Conservation (phyloP, 192 early-diverging fungal species). For the Geosiphon pyriformis region DNA sequence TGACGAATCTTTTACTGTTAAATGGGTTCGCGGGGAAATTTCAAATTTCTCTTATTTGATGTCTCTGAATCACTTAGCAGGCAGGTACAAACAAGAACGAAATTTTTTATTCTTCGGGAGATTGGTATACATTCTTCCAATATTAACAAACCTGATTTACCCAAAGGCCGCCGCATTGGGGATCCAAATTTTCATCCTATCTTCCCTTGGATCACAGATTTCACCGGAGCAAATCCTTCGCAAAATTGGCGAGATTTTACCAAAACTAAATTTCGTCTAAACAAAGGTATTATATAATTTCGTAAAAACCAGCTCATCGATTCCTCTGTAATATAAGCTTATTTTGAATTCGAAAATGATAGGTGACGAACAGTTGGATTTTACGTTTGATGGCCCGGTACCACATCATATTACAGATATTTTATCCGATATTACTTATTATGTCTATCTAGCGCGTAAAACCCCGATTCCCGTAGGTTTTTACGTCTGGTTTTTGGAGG, state of each 20-base stretch:
- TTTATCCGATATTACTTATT: slow-evolving; percentile 65
- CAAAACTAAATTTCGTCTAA: slow-evolving; percentile 62
- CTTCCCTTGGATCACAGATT: slow-evolving; percentile 66
- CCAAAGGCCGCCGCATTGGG: slow-evolving; percentile 48
- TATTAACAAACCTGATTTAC: slow-evolving; percentile 14
- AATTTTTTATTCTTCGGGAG: not conserved
- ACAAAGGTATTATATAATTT: slow-evolving; percentile 39
- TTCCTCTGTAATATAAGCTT: not conserved
- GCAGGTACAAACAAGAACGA: slow-evolving; percentile 28
- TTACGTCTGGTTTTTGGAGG: not conserved
- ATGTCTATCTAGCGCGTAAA: slow-evolving; percentile 58
- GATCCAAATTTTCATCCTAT: slow-evolving; percentile 67
- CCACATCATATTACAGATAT: slow-evolving; percentile 68
- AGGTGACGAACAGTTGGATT: slow-evolving; percentile 66
- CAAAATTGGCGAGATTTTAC: slow-evolving; percentile 56
- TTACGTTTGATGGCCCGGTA: slow-evolving; percentile 58
- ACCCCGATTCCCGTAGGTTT: slow-evolving; percentile 50
- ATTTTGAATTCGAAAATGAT: not conserved
- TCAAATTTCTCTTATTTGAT: slow-evolving; percentile 95
- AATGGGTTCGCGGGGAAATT: slow-evolving; percentile 79
- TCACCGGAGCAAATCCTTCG: slow-evolving; percentile 42
- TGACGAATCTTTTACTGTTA: slow-evolving; percentile 42
- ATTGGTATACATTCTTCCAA: not conserved
- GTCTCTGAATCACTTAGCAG: slow-evolving; percentile 82
- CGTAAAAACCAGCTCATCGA: not conserved